Evolutionary conservation across 1,139 yeast species (phyloP), one percentile per base, ranked within the genome.

Genomic region (Tardiomyces digboiensis): DNA sequence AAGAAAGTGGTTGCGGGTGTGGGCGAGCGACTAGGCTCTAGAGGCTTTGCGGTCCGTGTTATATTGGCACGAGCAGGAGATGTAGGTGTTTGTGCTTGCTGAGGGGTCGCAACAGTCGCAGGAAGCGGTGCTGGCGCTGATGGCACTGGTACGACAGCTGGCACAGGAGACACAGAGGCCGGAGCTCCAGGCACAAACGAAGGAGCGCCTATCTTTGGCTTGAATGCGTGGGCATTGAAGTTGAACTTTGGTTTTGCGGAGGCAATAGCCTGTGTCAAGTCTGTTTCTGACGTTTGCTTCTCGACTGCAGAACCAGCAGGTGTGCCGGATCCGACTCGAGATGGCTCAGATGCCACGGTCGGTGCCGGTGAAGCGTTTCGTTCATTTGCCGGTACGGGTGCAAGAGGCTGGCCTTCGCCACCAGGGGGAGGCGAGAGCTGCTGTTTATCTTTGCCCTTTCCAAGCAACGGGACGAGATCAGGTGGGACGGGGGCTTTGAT

Each of bases 401-500:
- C 38, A 12, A 49, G 23, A 20, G 53, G 41, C 4, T 29, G 41
- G 26, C 42, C 36, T n/a, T n/a, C n/a, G 39, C 21, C 33, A 5
- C 21, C 22, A 16, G 10, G 42, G 14, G 46, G 43, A 2, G 50
- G 46, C 21, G 53, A 40, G 22, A 53, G 43, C 44, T 65, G 68
- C 44, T 63, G 53, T 57, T 80, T 78, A 57, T 80, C 83, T 49
- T 77, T 78, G 56, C 80, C 86, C 59, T 82, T 82, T 7, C 89
- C 70, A 39, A 83, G 68, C 33, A 84, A 81, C 3, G 94, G 91
- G 49, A 83, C 71, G 57, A 86, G 71, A 59, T 87, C 95, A 29
- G 76, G 65, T 5, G 95, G 95, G 7, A 67, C 67, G 3, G 70
- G 71, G 2, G 68, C 58, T 19, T 53, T 55, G 45, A 87, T 77